These are phyloP conservation scores for Blastobotrys attinorum DNA, from an alignment of 805 yeast genomes.

Conservation along the genomic window DNA sequence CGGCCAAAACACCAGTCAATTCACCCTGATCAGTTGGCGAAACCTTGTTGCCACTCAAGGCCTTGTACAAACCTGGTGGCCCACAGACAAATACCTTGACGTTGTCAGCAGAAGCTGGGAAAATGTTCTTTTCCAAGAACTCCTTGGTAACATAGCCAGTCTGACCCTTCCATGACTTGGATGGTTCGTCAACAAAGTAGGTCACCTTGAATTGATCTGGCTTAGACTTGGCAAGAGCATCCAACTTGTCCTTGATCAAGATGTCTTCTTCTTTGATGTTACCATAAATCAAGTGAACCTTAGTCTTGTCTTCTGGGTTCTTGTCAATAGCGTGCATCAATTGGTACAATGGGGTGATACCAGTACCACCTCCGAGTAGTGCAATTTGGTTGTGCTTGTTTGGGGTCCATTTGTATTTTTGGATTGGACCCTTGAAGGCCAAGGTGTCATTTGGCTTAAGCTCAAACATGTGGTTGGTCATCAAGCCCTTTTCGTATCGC, in stretches of 20 bases:
- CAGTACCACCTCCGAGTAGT: conserved; percentile 92
- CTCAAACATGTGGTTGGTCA: conserved; percentile 62
- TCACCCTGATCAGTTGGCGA: conserved; percentile 94
- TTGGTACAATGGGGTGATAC: conserved; percentile 94
- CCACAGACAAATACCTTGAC: conserved; percentile 86
- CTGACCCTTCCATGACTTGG: conserved; percentile 44
- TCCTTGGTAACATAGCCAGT: conserved; percentile 77
- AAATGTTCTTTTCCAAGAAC: conserved; percentile 50
- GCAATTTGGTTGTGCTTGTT: conserved; percentile 75
- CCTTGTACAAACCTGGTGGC: conserved; percentile 85
- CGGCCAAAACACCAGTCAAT: conserved; percentile 77
- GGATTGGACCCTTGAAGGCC: conserved; percentile 88
- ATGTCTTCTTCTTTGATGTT: conserved; percentile 71
- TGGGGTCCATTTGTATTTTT: conserved; percentile 85
- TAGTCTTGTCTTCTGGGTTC: conserved; percentile 83
- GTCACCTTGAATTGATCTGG: conserved; percentile 72
- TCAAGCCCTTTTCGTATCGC: conserved; percentile 76
- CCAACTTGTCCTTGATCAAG: conserved; percentile 70
- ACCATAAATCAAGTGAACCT: conserved; percentile 77
- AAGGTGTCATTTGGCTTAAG: conserved; percentile 75
- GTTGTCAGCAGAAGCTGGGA: conserved; percentile 57
- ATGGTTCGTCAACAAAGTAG: conserved; percentile 70
- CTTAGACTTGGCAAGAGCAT: conserved; percentile 52
- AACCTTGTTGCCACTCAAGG: conserved; percentile 76
- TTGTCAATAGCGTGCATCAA: conserved; percentile 64